A percentile compares a stretch with the other conserved stretches of the same genome.
These are phyloP conservation scores for Cutaneotrichosporon cutaneum DNA, from an alignment of 1,284 basidiomycete genomes.

Conservation along the genomic window DNA sequence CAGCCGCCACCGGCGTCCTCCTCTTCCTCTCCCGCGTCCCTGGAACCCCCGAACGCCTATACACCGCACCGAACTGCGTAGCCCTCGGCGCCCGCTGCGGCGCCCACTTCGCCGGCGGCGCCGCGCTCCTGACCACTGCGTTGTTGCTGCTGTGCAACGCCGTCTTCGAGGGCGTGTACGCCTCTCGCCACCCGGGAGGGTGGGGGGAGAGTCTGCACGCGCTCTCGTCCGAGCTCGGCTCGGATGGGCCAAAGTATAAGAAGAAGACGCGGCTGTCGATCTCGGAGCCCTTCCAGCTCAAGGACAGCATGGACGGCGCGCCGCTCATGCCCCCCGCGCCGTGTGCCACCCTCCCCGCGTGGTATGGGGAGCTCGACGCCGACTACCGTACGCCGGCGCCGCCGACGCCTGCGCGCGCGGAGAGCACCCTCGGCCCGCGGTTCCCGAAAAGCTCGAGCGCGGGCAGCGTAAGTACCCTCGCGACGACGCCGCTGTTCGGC, in stretches of 20 bases:
- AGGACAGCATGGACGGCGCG: not conserved
- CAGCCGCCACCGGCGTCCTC: not conserved
- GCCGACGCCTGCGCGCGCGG: not conserved
- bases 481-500: conserved; percentile 1
- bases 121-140: not conserved
- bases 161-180: not conserved
- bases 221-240: not conserved
- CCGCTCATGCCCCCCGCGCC: not conserved
- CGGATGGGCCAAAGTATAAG: not conserved
- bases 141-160: not conserved
- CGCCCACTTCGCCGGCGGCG: not conserved
- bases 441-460: not conserved
- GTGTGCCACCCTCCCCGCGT: not conserved
- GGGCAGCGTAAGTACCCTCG: not conserved
- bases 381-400: not conserved
- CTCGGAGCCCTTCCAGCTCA: not conserved
- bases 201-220: not conserved
- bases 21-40: not conserved
- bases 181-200: not conserved
- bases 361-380: not conserved
- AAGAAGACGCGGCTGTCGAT: not conserved
- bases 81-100: not conserved
- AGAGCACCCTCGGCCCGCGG: not conserved
- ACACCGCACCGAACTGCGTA: not conserved
- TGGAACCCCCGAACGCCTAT: not conserved